Conservation (phyloP, 1,139 yeast genomes). For the Diutina ranongensis region DNA sequence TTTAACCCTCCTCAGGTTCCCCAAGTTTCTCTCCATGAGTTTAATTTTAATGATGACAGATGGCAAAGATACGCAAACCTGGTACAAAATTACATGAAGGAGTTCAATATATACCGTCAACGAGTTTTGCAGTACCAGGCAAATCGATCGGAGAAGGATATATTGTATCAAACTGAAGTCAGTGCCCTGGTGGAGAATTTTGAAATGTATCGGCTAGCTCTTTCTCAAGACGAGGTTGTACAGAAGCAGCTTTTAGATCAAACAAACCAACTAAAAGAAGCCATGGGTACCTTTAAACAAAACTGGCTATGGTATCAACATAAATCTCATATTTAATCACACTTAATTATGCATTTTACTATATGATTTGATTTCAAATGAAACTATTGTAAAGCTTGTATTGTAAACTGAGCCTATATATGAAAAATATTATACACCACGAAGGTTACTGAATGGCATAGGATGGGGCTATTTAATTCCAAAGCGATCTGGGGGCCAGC, state of each 20-base stretch:
- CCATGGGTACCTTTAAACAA: neutral
- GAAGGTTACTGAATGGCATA: too few species aligned
- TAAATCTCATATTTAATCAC: too few species aligned
- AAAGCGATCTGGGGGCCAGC: neutral
- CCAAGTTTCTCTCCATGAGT: neutral
- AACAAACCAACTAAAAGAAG: neutral
- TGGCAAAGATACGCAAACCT: neutral
- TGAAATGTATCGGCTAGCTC: neutral
- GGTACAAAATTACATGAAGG: neutral
- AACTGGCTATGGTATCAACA: constrained; percentile 1
- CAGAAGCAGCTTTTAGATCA: neutral
- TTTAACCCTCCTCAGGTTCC: neutral
- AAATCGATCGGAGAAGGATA: neutral
- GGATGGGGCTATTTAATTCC: neutral
- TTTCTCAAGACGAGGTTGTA: neutral
- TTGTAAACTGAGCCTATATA: too few species aligned
- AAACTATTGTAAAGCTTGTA: too few species aligned
- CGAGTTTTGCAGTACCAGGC: neutral
- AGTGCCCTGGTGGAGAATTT: constrained; percentile 4
- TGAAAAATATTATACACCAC: too few species aligned
- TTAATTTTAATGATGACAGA: neutral
- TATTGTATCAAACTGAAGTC: neutral
- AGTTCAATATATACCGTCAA: neutral
- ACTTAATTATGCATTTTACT: too few species aligned
- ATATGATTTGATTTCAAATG: too few species aligned